Evolutionary conservation across 2,329 filamentous ascomycete species (phyloP).

Genomic region (Lizonia empirigonia): DNA sequence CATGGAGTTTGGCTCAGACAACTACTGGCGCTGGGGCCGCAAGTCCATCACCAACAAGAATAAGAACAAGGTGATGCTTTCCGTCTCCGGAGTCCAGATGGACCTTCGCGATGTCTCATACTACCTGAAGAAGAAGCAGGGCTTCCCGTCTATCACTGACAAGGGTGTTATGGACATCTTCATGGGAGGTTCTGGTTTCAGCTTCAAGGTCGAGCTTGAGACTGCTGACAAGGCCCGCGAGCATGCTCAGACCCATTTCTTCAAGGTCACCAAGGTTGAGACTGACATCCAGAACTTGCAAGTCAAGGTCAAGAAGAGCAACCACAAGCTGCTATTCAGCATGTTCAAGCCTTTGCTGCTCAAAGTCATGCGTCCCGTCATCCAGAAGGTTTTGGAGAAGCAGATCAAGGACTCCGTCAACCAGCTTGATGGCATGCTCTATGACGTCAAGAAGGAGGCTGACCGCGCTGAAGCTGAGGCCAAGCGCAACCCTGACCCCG

Average conservation of each 20-base stretch:
- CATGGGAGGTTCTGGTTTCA: conserved; percentile 84
- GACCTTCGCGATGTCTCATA: conserved; percentile 81
- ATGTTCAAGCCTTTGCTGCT: conserved; percentile 87
- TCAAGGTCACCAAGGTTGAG: conserved; percentile 90
- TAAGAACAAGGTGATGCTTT: conserved; percentile 83
- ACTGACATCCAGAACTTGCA: conserved; percentile 81
- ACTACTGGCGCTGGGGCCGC: conserved; percentile 93
- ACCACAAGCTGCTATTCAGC: conserved; percentile 87
- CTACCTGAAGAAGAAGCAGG: conserved; percentile 93
- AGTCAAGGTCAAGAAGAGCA: conserved; percentile 92
- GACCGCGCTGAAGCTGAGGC: conserved; percentile 71
- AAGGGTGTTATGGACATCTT: conserved; percentile 87
- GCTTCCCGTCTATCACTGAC: conserved; percentile 87
- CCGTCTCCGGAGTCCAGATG: conserved; percentile 88
- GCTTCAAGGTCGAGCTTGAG: conserved; percentile 88
- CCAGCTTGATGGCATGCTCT: conserved; percentile 74
- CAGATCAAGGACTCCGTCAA: conserved; percentile 83
- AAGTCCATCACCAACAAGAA: conserved; percentile 82
- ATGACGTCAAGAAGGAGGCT: conserved; percentile 81
- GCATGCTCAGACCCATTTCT: conserved; percentile 78
- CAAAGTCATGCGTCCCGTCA: conserved; percentile 78
- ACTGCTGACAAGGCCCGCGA: conserved; percentile 67
- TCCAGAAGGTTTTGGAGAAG: conserved; percentile 89
- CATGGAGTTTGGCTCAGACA: conserved; percentile 85
- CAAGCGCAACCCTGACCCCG: conserved; percentile 67